Conservation (phyloP, 1,284 basidiomycete species). For the Cutaneotrichosporon dermatis region DNA sequence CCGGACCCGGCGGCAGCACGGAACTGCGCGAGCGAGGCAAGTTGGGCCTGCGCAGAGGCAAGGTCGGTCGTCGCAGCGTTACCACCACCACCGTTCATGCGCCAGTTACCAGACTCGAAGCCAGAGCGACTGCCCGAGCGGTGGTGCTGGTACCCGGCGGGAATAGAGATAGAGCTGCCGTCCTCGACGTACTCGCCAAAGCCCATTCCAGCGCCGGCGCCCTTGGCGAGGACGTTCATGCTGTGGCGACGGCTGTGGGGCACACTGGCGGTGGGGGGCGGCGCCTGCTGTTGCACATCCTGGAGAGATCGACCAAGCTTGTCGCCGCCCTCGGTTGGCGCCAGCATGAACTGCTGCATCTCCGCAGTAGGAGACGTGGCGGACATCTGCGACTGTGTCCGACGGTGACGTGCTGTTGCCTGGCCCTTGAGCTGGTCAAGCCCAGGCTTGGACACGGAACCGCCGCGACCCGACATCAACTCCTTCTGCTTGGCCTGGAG, state of each 20-base stretch:
- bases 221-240: conserved; percentile 66
- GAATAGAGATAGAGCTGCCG: conserved; percentile 34
- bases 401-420: conserved; percentile 61
- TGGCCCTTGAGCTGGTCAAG: conserved; percentile 42
- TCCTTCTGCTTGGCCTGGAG: conserved; percentile 84
- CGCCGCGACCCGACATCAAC: conserved; percentile 67
- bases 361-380: conserved; percentile 28
- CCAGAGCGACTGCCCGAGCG: conserved; percentile 55
- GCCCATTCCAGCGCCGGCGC: conserved; percentile 19
- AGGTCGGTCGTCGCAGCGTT: conserved; percentile 61
- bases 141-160: conserved; percentile 57
- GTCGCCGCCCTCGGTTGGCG: conserved; percentile 12
- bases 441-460: conserved; percentile 64
- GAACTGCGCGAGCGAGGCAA: conserved; percentile 95
- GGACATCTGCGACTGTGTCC: conserved; percentile 70
- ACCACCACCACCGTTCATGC: conserved; percentile 65
- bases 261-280: conserved; percentile 13
- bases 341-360: conserved; percentile 10
- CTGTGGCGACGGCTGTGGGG: conserved; percentile 84
- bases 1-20: conserved; percentile 90
- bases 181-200: conserved; percentile 41
- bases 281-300: conserved; percentile 26
- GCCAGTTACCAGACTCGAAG: conserved; percentile 67
- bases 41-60: conserved; percentile 83
- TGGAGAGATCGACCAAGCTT: conserved; percentile 19